phyloP scores from a whole-genome alignment of 2,329 filamentous ascomycete genomes.

The Colletotrichum cuscutae region DNA sequence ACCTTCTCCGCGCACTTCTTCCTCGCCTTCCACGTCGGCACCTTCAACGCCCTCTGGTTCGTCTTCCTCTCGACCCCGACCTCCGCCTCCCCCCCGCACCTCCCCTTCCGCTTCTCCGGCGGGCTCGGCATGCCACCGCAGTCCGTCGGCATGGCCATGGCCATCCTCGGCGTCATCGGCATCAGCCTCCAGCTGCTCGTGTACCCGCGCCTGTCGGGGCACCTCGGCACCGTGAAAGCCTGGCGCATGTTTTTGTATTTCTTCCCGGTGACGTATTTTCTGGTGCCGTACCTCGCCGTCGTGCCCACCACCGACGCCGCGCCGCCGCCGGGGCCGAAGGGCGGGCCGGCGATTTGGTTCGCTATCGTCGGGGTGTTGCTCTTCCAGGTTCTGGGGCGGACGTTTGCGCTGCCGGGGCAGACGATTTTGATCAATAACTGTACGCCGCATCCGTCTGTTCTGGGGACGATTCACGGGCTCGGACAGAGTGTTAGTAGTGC shows the following conservation, averaged over 20 bases:
- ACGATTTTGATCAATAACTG: constrained; percentile 60
- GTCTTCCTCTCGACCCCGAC: constrained; percentile 78
- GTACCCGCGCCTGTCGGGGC: constrained; percentile 74
- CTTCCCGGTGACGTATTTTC: constrained; percentile 76
- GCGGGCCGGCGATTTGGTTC: constrained; percentile 70
- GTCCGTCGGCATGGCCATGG: constrained; percentile 81
- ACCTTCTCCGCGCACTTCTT: constrained; percentile 75
- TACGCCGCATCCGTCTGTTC: constrained; percentile 57
- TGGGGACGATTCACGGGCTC: constrained; percentile 60
- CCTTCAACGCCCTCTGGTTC: constrained; percentile 81
- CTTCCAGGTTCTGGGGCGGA: constrained; percentile 74
- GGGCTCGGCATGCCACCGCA: constrained; percentile 79
- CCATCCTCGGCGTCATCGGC: constrained; percentile 80
- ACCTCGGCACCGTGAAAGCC: constrained; percentile 74
- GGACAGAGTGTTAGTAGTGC: constrained; percentile 69
- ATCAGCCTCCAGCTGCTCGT: constrained; percentile 77
- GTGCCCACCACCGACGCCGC: constrained; percentile 65
- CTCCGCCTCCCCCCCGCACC: constrained; percentile 41
- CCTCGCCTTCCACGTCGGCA: constrained; percentile 77
- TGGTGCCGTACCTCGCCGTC: constrained; percentile 77
- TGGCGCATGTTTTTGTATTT: constrained; percentile 76
- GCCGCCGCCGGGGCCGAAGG: constrained; percentile 60
- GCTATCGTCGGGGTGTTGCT: constrained; percentile 71
- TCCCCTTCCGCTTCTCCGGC: constrained; percentile 75
- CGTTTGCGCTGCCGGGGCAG: constrained; percentile 65